phyloP scores from a whole-genome alignment of 192 early-diverging fungal genomes.

The Funneliformis geosporum region DNA sequence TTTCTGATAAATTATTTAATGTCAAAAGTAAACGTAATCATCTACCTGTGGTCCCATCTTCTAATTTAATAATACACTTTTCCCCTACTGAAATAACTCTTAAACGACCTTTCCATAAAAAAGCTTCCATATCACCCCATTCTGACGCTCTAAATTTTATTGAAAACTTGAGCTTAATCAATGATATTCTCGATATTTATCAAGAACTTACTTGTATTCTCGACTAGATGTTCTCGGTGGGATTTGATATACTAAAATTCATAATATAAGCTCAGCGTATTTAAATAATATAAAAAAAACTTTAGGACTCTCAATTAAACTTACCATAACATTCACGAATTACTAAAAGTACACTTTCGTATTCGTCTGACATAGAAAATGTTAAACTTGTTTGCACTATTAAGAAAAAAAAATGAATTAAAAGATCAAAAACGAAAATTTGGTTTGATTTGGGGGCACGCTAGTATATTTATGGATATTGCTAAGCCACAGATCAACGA shows the following conservation, averaged over 20 bases:
- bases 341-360: slow-evolving; percentile 78
- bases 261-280: background rate
- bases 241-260: slow-evolving; percentile 59
- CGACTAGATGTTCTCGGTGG: slow-evolving; percentile 68
- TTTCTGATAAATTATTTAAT: background rate
- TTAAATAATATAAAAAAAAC: background rate
- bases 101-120: slow-evolving; percentile 79
- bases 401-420: background rate
- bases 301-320: background rate
- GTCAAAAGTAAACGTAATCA: background rate
- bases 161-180: background rate
- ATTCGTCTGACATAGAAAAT: slow-evolving; percentile 50
- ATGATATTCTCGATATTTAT: background rate
- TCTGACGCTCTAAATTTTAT: slow-evolving; percentile 61
- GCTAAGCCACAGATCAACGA: too few species aligned
- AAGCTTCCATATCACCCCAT: slow-evolving; percentile 75
- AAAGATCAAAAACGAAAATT: too few species aligned
- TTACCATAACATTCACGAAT: slow-evolving; percentile 76
- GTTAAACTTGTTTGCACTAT: too few species aligned
- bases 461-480: too few species aligned
- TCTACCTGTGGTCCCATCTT: slow-evolving; percentile 59
- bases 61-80: slow-evolving; percentile 71
- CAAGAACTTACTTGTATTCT: slow-evolving; percentile 57
- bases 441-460: too few species aligned
- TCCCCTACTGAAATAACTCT: slow-evolving; percentile 68